Conservation (phyloP, 2,329 filamentous ascomycete species). For the Samsoniella hepiali region DNA sequence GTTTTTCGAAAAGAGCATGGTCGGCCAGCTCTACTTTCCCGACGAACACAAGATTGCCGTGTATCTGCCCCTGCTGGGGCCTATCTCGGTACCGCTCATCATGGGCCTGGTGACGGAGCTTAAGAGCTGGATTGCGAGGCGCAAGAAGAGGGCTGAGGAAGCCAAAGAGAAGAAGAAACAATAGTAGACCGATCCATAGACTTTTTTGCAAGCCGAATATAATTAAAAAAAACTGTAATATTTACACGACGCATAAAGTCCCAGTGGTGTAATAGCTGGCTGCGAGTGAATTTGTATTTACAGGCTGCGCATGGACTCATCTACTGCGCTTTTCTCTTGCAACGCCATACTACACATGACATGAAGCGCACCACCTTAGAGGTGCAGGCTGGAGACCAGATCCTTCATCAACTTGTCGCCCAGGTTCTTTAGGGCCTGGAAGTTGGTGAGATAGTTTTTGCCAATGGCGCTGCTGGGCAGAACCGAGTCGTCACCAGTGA, state of each 20-base stretch:
- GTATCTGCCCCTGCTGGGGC: constrained; percentile 86
- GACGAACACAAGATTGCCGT: constrained; percentile 98
- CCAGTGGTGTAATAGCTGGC: not conserved
- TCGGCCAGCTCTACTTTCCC: constrained; percentile 96
- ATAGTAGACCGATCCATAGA: too few relatives aligned
- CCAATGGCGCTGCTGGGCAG: constrained; percentile 9
- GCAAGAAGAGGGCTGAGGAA: constrained; percentile 41
- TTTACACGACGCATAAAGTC: not conserved
- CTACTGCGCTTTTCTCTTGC: not conserved
- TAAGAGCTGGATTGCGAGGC: constrained; percentile 55
- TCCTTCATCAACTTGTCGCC: not conserved
- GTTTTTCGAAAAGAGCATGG: constrained; percentile 99
- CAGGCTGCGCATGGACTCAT: not conserved
- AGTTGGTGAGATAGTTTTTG: constrained; percentile 10
- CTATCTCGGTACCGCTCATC: constrained; percentile 82
- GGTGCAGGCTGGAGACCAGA: not conserved
- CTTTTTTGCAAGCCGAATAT: not conserved
- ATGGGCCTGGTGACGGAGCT: constrained; percentile 82
- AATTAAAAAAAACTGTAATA: constrained; percentile 11
- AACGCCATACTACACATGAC: too few relatives aligned
- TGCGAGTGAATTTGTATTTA: not conserved
- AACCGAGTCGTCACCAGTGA: constrained; percentile 6
- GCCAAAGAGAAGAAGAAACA: constrained; percentile 38
- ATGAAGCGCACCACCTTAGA: not conserved
- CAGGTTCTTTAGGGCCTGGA: constrained; percentile 7